Evolutionary conservation across 2,329 filamentous ascomycete species (phyloP).

Genomic region (Coniella vitis): DNA sequence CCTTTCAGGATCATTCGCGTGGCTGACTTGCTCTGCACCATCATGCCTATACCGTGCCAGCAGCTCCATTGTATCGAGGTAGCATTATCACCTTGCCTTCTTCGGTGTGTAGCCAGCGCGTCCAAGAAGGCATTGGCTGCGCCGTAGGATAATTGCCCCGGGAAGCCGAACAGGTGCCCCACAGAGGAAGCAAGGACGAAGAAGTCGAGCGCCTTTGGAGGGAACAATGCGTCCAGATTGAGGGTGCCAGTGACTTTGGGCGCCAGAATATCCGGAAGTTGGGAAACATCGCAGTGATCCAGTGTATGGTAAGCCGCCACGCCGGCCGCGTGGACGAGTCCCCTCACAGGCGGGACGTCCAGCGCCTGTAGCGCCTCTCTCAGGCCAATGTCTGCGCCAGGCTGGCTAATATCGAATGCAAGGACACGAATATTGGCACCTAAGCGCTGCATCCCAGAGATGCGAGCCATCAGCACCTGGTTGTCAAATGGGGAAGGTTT

Average conservation of each 20-base stretch:
- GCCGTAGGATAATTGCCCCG: conserved; percentile 44
- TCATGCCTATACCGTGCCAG: conserved; percentile 35
- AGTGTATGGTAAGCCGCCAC: conserved; percentile 31
- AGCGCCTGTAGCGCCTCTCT: conserved; percentile 26
- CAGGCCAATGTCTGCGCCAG: conserved; percentile 30
- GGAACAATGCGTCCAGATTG: conserved; percentile 44
- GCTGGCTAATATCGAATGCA: conserved; percentile 42
- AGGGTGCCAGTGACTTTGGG: conserved; percentile 47
- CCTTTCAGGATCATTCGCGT: too few species aligned
- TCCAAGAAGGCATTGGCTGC: conserved; percentile 36
- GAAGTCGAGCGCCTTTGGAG: conserved; percentile 38
- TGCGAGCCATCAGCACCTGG: conserved; percentile 1
- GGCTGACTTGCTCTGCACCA: too few species aligned
- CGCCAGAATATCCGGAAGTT: conserved; percentile 40
- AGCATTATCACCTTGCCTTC: conserved; percentile 29
- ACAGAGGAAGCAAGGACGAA: conserved; percentile 46
- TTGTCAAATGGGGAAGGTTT: neutral
- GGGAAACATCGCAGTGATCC: conserved; percentile 35
- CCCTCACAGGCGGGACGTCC: conserved; percentile 34
- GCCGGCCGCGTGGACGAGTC: conserved; percentile 42
- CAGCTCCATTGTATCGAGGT: conserved; percentile 35
- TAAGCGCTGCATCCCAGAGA: conserved; percentile 6
- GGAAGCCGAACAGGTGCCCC: conserved; percentile 42
- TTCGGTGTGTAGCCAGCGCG: conserved; percentile 30
- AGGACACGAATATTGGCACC: conserved; percentile 40